A percentile compares a stretch with the other conserved stretches of the same genome.
Conservation (phyloP, 495 filamentous ascomycete species). For the Chaetomium cochliodes region DNA sequence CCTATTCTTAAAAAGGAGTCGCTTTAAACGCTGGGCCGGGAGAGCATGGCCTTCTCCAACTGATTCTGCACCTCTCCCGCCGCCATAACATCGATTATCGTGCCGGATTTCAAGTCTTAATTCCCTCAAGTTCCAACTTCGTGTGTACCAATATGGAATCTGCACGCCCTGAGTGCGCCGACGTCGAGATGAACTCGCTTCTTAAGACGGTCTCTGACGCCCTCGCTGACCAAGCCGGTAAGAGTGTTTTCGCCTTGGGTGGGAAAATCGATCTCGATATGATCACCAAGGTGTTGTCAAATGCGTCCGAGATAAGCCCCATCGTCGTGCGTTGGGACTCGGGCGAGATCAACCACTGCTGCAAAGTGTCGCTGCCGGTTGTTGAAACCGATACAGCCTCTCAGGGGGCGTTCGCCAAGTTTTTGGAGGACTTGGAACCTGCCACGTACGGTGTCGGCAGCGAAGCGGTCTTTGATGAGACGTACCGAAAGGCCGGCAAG, state of each 20-base stretch:
- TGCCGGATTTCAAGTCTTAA: too few relatives aligned
- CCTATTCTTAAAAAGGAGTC: too few relatives aligned
- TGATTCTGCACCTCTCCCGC: too few relatives aligned
- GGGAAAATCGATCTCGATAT: neutral
- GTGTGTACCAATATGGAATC: neutral
- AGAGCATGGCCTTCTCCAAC: too few relatives aligned
- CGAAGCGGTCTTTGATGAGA: constrained; percentile 48
- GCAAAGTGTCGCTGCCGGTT: neutral
- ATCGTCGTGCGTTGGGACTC: neutral
- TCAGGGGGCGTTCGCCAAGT: neutral
- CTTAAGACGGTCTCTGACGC: neutral
- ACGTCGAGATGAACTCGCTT: neutral
- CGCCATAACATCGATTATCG: too few relatives aligned
- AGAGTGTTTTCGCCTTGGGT: neutral
- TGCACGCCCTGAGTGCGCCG: neutral
- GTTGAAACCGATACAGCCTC: neutral
- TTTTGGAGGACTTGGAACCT: constrained; percentile 42
- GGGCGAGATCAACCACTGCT: neutral
- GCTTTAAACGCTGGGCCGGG: too few relatives aligned
- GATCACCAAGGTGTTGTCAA: neutral
- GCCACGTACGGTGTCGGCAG: constrained; percentile 50
- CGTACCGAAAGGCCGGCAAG: constrained; percentile 52
- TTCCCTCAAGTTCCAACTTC: too few relatives aligned
- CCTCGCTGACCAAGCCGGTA: neutral
- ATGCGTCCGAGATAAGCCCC: neutral